Evolutionary conservation across 352 stramenopile species (phyloP), one percentile per base, ranked within the genome.

Genomic region (Peronosclerospora sorghi): DNA sequence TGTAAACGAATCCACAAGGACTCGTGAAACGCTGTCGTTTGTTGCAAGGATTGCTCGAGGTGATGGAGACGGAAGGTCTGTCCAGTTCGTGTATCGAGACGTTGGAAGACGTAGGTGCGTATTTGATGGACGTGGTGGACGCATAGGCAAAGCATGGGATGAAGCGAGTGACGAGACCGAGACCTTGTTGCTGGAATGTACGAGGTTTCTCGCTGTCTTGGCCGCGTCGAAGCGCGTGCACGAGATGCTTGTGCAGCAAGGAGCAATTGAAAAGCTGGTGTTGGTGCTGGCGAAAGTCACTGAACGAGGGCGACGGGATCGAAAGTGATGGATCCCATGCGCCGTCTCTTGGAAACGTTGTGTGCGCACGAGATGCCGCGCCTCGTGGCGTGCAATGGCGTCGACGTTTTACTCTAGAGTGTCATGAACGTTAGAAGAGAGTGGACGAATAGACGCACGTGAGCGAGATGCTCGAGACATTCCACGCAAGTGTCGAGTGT

Each of bases 1-100:
- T 76, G 4, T 52, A 48, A 4, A n/a, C n/a, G n/a, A n/a, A n/a
- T n/a, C n/a, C n/a, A n/a, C 45, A 62, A 7, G 65, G 71, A 2
- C 52, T 86, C 15, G 73, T 83, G n/a, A 86, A 86, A 52, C 71
- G 76, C 4, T 84, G 65, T 21, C 60, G 63, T 8, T 48, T 89
- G 19, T 30, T 86, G 15, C 62, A 62, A 18, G 65, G 61, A 7
- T 70, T 86, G 23, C 57, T 89, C 10, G 43, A 64, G 32, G 62
- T 68, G 17, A 67, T 58, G 2, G 62, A 84, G 12, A 19, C 66
- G 4, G 51, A 54, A 12, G 35, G 48, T 6, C 49, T 83, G 8
- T 62, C 73, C 6, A 59, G 45, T 0, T 73, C 85, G 29, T 81
- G 62, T 23, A 57, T 76, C 10, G 61, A 84, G 21, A 64, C 81